Conservation (phyloP, 139 green algal species). For the Chlorella vulgaris region DNA sequence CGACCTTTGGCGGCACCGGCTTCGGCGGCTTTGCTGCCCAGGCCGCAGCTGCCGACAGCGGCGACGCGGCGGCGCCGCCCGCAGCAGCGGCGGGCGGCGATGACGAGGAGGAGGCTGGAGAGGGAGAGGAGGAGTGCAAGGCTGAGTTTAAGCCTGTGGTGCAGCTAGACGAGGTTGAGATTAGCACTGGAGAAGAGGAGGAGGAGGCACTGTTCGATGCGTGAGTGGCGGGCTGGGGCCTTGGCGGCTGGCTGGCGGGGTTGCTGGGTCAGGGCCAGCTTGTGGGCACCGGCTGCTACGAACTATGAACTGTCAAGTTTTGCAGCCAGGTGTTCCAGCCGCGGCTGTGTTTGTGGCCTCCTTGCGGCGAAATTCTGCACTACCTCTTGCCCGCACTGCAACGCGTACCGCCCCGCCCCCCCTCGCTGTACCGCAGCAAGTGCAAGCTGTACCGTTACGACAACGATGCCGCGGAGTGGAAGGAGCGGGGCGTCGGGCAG, state of each 20-base stretch:
- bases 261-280: too few relatives aligned
- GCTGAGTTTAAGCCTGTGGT: slow-evolving; percentile 95
- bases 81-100: slow-evolving; percentile 57
- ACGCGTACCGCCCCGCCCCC: background rate
- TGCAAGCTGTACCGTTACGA: slow-evolving; percentile 98
- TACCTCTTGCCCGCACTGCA: background rate
- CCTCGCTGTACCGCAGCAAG: slow-evolving; percentile 78
- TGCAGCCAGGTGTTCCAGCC: too few relatives aligned
- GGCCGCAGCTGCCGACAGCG: slow-evolving; percentile 19
- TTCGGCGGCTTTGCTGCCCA: slow-evolving; percentile 77
- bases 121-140: slow-evolving; percentile 90
- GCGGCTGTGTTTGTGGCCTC: too few relatives aligned
- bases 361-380: too few relatives aligned
- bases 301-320: too few relatives aligned
- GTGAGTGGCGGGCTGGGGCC: slow-evolving; percentile 56
- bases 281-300: too few relatives aligned
- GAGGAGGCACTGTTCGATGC: slow-evolving; percentile 88
- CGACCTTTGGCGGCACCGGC: slow-evolving; percentile 66
- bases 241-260: background rate
- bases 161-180: slow-evolving; percentile 96
- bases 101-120: slow-evolving; percentile 57
- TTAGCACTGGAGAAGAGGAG: slow-evolving; percentile 93
- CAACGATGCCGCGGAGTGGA: slow-evolving; percentile 92
- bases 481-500: slow-evolving; percentile 94
- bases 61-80: slow-evolving; percentile 27